Evolutionary conservation across 352 stramenopile genomes (phyloP).

Genomic region (Thalassiosira hispida): DNA sequence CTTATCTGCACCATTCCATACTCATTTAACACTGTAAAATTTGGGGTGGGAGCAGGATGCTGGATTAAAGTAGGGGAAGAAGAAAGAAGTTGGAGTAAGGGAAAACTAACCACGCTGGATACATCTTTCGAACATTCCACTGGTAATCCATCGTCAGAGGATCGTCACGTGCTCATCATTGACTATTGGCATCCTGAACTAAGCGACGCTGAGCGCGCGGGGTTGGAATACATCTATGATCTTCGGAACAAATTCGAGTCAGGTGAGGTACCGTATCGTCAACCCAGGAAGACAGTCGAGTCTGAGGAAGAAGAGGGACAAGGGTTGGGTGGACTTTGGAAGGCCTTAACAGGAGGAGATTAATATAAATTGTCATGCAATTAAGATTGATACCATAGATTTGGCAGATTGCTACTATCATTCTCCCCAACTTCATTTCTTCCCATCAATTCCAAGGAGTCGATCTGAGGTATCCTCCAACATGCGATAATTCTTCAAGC

Average conservation of each 20-base stretch:
- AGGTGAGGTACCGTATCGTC: slow-evolving; percentile 67
- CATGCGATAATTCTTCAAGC: slow-evolving; percentile 30
- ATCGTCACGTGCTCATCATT: slow-evolving; percentile 87
- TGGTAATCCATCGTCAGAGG: slow-evolving; percentile 76
- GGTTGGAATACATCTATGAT: slow-evolving; percentile 84
- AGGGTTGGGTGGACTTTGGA: slow-evolving; percentile 65
- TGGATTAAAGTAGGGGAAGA: slow-evolving; percentile 81
- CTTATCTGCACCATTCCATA: no score
- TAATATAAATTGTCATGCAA: slow-evolving; percentile 6
- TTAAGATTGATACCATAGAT: not conserved
- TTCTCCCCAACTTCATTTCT: not conserved
- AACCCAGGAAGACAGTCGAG: slow-evolving; percentile 50
- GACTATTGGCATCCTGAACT: slow-evolving; percentile 89
- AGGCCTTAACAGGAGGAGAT: slow-evolving; percentile 45
- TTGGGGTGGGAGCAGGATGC: slow-evolving; percentile 35
- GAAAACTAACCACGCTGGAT: slow-evolving; percentile 80
- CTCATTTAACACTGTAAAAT: not conserved
- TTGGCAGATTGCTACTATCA: not conserved
- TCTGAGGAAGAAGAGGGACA: slow-evolving; percentile 46
- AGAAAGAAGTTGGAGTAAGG: slow-evolving; percentile 64
- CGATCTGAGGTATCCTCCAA: slow-evolving; percentile 17
- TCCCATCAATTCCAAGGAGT: slow-evolving; percentile 2
- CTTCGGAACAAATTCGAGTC: slow-evolving; percentile 85
- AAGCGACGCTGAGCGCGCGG: slow-evolving; percentile 66
- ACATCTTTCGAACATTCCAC: slow-evolving; percentile 86